Percentiles rank a stretch among this genome's conserved stretches.
Conservation (phyloP, 306 rosid genomes). For the Rubus idaeus region DNA sequence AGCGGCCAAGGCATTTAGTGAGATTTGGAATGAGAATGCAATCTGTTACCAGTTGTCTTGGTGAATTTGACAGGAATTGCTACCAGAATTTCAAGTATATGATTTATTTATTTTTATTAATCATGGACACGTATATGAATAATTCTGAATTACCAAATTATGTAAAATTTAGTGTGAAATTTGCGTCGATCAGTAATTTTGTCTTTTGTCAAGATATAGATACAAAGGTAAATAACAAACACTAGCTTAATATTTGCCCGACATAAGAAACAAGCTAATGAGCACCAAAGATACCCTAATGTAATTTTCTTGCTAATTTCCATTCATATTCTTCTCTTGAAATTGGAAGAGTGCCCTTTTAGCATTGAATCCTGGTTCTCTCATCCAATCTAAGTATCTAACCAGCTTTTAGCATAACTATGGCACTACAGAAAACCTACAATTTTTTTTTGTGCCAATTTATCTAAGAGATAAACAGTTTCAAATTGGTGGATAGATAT, state of each 20-base stretch:
- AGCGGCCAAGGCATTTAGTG: background rate
- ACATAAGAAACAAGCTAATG: background rate
- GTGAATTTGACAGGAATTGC: background rate
- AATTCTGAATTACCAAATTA: background rate
- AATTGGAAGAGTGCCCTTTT: background rate
- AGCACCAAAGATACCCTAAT: background rate
- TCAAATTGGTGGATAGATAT: background rate
- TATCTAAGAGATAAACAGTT: background rate
- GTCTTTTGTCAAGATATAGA: background rate
- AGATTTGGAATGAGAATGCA: constrained; percentile 1
- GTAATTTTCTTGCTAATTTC: background rate
- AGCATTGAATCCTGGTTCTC: background rate
- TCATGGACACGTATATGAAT: background rate
- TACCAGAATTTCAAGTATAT: background rate
- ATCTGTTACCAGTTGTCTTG: constrained; percentile 7
- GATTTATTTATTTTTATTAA: background rate
- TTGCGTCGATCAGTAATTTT: background rate
- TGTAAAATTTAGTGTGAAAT: background rate
- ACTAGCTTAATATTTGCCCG: background rate
- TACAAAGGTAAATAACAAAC: background rate
- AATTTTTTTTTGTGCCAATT: background rate
- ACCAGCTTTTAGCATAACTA: background rate
- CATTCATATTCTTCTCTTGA: background rate
- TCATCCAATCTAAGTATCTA: background rate
- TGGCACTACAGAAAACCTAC: background rate